Evolutionary conservation across 345 rosid genomes (phyloP), one percentile per base, ranked within the genome.

Genomic region (Excoecaria agallocha): DNA sequence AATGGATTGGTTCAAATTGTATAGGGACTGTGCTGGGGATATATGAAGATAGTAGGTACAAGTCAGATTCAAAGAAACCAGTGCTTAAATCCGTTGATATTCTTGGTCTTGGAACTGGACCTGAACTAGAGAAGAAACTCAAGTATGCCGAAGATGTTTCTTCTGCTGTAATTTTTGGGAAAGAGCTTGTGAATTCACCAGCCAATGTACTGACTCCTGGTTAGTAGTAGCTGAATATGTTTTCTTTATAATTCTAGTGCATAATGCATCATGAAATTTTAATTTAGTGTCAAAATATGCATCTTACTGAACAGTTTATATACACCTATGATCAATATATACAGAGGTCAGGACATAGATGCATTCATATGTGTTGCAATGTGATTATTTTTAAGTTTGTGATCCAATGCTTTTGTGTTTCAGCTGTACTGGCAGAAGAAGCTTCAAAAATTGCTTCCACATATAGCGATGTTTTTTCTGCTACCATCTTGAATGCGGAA

Each of bases 161-260:
- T 79, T 83, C 86, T 68, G 96, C 90, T 68, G 82, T 95, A 12
- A 84, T 91, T 68, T 85, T 93, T 41, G 99, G 97, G 65, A 91
- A 82, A 76, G 94, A 93, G 78, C 96, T 95, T 1, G 94, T 80
- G 62, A 95, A 95, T 72, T 91, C 99, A 50, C 98, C 94, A 2
- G 98, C 99, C 76, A 95, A 93, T 84, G 98, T 93, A 5, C 94
- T 93, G 46, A 95, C 99, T 60, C 99, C 93, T 39, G 97, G 98
- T 90, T 77, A 5, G 84, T 74, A 70, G n/a, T 46, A 25, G 43
- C 51, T 80, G 64, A 61, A 52, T 68, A 68, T 35, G 48, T 37
- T 56, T 56, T 49, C 4, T 62, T 25, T 37, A 22, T 15, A 4
- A 13, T 59, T 68, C 25, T 22, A 20, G 2, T 20, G 10, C 69